Conservation (phyloP, 768 basidiomycete genomes). For the Mycena crocata region DNA sequence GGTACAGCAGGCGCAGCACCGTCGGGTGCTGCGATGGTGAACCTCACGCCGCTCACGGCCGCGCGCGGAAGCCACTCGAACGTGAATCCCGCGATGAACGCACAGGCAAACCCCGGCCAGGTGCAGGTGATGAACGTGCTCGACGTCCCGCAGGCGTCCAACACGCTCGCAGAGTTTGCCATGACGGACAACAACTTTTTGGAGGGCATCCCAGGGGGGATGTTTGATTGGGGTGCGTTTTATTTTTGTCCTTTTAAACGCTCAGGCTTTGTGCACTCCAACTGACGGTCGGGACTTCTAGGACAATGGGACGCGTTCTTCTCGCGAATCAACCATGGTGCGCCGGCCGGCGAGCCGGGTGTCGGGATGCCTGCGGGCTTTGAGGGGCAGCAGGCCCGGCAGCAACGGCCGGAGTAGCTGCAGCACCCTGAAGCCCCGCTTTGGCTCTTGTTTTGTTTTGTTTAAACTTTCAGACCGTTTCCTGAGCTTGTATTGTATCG, state of each 20-base stretch:
- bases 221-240: constrained; percentile 88
- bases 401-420: background rate
- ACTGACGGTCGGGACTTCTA: constrained; percentile 47
- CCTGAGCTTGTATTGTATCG: constrained; percentile 10
- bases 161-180: constrained; percentile 71
- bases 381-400: background rate
- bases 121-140: constrained; percentile 85
- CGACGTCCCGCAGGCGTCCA: constrained; percentile 67
- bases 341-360: background rate
- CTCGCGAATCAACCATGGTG: constrained; percentile 59
- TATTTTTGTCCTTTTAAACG: no score
- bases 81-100: constrained; percentile 82
- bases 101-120: constrained; percentile 55
- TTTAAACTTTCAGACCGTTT: background rate
- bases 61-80: constrained; percentile 59
- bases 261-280: no score
- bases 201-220: constrained; percentile 83
- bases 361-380: background rate
- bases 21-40: constrained; percentile 59
- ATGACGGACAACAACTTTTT: constrained; percentile 76
- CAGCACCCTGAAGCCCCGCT: background rate
- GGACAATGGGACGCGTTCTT: constrained; percentile 90
- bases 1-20: constrained; percentile 30
- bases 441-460: background rate
- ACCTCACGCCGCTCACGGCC: constrained; percentile 60